Base-by-base conservation (phyloP, 225 moss, liverwort and hornwort species). In the Climacium dendroides region DNA sequence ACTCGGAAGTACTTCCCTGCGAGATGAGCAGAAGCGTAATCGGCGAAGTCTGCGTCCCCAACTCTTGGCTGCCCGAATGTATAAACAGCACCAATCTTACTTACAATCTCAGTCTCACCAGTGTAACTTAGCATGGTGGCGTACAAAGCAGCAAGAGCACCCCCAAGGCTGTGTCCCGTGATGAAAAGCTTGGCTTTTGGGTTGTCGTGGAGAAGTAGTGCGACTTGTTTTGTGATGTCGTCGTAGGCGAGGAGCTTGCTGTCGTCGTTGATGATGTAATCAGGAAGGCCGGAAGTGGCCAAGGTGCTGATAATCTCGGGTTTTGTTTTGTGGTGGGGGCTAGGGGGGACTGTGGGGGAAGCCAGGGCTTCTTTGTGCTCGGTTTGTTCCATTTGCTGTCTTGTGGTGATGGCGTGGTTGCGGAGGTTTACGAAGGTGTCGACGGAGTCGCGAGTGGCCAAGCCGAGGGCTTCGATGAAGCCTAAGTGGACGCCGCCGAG, bases 21-120 rank as follows among this genome's bases (percentile, higher is more conserved):
- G 4, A 93, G 87, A 3, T 45, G 80, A 18, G 35, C 35, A 4
- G 25, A 6, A 53, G 95, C 91, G 80, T 85, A 95, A 0, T 83
- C 15, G 3, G 90, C 92, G 73, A 94, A 95, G 39, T 73, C 52
- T 8, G 66, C 6, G 62, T 95, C 95, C 1, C 97, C 97, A 1
- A 96, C 89, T 17, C 97, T 85, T 19, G 97, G 97, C 64, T 95
- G 95, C 10, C 97, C 97, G 81, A 97, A 95, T 7, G 97, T 97
- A 80, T 95, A 97, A 53, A 97, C 83, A 3, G 95, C 93, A 18
- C 70, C 92, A 13, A 97, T 69, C 85, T 89, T 94, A 57, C 89
- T 81, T 0, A 86, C 87, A 13, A 95, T 11, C 32, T 84, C 87
- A 1, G 77, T 74, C 47, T 95, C 94, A 29, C 91, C 92, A 16